phyloP scores from a whole-genome alignment of 306 rosid species.

The Malus fusca region DNA sequence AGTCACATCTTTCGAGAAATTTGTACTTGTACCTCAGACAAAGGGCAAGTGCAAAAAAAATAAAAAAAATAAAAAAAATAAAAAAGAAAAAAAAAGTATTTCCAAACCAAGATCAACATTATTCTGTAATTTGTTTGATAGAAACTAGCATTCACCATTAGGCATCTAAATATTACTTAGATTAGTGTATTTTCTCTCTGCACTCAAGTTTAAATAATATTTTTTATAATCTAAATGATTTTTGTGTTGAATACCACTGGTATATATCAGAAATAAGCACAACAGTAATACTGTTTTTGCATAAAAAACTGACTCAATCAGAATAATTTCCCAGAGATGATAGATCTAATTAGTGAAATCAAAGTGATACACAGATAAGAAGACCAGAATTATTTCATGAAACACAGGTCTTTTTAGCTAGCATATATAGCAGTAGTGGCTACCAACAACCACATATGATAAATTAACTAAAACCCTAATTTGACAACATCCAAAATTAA shows the following conservation, averaged over 20 bases:
- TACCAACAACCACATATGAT: not conserved
- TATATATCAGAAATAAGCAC: not conserved
- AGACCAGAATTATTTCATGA: not conserved
- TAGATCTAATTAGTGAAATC: not conserved
- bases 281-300: not conserved
- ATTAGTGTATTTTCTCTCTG: too few relatives aligned
- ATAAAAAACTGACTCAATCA: not conserved
- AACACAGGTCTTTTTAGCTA: not conserved
- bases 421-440: not conserved
- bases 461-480: constrained; percentile 10
- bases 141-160: not conserved
- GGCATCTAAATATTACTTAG: not conserved
- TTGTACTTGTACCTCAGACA: not conserved
- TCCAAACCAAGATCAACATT: not conserved
- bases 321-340: not conserved
- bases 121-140: too few relatives aligned
- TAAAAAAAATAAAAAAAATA: not conserved
- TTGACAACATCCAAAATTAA: constrained; percentile 1
- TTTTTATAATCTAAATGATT: too few relatives aligned
- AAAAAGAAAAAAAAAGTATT: too few relatives aligned
- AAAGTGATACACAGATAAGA: not conserved
- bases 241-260: too few relatives aligned
- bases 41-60: not conserved
- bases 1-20: not conserved
- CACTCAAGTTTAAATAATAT: too few relatives aligned